Percentiles rank a stretch among this genome's conserved stretches.
Evolutionary conservation across 1,139 yeast genomes (phyloP).

Genomic region (Eremothecium cymbalariae): DNA sequence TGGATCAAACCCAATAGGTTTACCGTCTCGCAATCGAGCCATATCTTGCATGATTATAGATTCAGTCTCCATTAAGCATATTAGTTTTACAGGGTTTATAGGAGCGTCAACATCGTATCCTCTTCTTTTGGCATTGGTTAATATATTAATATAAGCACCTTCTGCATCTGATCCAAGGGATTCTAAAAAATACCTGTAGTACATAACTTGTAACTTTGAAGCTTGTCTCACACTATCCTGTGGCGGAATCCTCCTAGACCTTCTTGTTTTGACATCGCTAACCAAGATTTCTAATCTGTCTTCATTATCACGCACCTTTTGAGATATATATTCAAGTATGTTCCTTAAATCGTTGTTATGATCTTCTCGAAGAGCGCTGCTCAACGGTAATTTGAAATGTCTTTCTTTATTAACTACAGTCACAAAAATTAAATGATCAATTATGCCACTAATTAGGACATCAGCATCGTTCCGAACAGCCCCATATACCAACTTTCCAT

Average conservation of each 20-base stretch:
- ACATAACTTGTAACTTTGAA: slow-evolving; percentile 50
- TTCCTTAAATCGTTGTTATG: slow-evolving; percentile 14
- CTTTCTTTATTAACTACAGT: background rate
- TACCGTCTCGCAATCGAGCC: slow-evolving; percentile 40
- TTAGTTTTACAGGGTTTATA: slow-evolving; percentile 35
- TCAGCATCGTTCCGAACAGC: slow-evolving; percentile 19
- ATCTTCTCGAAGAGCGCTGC: slow-evolving; percentile 21
- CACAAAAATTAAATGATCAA: slow-evolving; percentile 41
- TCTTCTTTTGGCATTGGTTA: slow-evolving; percentile 41
- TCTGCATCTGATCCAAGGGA: slow-evolving; percentile 30
- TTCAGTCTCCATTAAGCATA: slow-evolving; percentile 35
- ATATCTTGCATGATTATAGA: slow-evolving; percentile 39
- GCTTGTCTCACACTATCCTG: slow-evolving; percentile 42
- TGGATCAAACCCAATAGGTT: slow-evolving; percentile 36
- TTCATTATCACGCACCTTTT: slow-evolving; percentile 3
- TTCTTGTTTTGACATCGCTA: slow-evolving; percentile 56
- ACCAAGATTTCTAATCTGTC: slow-evolving; percentile 30
- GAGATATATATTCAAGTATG: slow-evolving; percentile 8
- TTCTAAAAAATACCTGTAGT: slow-evolving; percentile 43
- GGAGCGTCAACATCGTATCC: slow-evolving; percentile 44
- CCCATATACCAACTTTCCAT: slow-evolving; percentile 26
- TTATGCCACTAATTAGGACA: slow-evolving; percentile 51
- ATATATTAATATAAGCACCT: slow-evolving; percentile 25
- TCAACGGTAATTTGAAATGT: slow-evolving; percentile 17
- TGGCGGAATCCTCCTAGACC: slow-evolving; percentile 36